Base-by-base conservation (phyloP, 495 filamentous ascomycete species). In the Xylaria intraflava region DNA sequence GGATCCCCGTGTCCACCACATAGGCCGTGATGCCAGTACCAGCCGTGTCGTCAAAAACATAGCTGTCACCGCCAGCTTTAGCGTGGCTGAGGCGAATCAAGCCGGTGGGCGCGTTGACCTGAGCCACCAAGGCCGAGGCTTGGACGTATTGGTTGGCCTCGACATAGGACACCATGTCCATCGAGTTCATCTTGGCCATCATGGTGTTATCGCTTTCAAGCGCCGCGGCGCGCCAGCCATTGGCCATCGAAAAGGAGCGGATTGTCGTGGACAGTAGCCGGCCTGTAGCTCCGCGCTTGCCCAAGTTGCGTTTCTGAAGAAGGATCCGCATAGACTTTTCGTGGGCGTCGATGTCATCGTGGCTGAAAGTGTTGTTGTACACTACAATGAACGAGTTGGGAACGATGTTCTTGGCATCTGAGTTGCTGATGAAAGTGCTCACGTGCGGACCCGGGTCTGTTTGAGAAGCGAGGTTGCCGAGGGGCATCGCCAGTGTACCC, bases 1-100 rank as follows among this genome's bases (percentile, higher is more conserved):
- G 59, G 58, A 79, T 74, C 49, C 77, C 77, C 3, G 77, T 78
- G 60, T 79, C 77, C 2, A 79, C 73, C 7, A 78, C 65, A 52
- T 65, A 78, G 7, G 65, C 75, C 0, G 74, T 77, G 60, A 78
- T 77, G 16, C 70, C 70, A 44, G 68, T 36, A 22, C 74, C 75
- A 22, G 69, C 71, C 14, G 60, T 61, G 53, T 56, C 62, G 57
- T 78, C 75, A 43, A 76, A 78, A 20, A 73, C 56, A 52, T 78
- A 78, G 22, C 58, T 65, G 24, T 20, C 35, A 8, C 30, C 55
- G 4, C 66, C 67, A 23, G 61, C 52, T 7, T 56, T 16, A 5
- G 64, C 58, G 51, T 72, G 68, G 45, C 72, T 75, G 38, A 77
- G 19, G 11, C 75, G 72, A 23, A 66, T 66, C 20, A 78, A 59